A percentile compares a stretch with the other conserved stretches of the same genome.
phyloP scores from a whole-genome alignment of 2,329 filamentous ascomycete species.

The Fusarium xylarioides region DNA sequence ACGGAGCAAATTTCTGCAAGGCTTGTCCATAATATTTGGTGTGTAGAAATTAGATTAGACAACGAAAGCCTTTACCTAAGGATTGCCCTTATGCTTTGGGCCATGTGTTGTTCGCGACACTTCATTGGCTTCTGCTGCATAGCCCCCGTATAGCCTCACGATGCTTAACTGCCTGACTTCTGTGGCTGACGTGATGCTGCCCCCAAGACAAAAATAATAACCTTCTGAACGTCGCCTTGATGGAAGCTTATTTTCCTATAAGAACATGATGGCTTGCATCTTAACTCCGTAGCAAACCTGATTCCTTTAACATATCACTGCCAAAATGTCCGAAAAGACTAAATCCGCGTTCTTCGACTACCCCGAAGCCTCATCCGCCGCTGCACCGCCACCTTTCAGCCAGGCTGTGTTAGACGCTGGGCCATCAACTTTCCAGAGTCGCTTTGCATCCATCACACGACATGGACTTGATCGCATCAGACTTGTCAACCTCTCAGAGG shows the following conservation, averaged over 20 bases:
- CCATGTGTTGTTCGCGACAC: too few species aligned
- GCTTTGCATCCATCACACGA: slow-evolving; percentile 1
- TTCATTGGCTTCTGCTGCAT: neutral
- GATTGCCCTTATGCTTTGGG: too few species aligned
- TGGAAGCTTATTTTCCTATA: accelerated
- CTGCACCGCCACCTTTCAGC: neutral
- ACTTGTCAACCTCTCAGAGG: slow-evolving; percentile 12
- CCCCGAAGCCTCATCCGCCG: neutral
- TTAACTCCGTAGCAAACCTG: accelerated
- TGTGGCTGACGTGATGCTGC: slow-evolving; percentile 7
- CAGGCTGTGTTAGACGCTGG: neutral
- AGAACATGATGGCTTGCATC: accelerated
- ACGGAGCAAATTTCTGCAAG: neutral
- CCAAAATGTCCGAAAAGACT: slow-evolving; percentile 1
- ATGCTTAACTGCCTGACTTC: neutral
- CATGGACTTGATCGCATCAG: slow-evolving; percentile 4
- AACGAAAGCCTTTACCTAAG: neutral
- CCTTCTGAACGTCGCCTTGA: neutral
- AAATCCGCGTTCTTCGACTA: neutral
- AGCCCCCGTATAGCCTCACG: slow-evolving; percentile 1
- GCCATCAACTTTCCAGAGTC: neutral
- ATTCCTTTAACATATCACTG: accelerated
- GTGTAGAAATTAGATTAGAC: accelerated
- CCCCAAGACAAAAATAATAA: neutral
- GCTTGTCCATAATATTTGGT: neutral